These are phyloP conservation scores for Phytophthora foliorum DNA, from an alignment of 352 stramenopile genomes.

Conservation along the genomic window DNA sequence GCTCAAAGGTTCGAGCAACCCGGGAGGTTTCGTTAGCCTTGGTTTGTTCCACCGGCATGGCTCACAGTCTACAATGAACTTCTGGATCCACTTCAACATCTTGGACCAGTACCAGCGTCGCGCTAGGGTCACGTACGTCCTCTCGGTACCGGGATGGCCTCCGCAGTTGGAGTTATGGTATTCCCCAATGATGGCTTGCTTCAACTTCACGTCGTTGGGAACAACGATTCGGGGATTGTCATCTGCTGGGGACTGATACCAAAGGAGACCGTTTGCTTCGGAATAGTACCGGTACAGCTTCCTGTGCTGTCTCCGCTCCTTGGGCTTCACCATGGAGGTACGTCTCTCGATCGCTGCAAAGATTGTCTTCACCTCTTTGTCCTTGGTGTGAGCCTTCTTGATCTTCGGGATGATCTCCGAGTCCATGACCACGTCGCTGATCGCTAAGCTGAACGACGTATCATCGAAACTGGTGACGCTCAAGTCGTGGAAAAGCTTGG, in stretches of 20 bases:
- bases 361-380: neutral
- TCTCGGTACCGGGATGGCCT: constrained; percentile 9
- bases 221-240: constrained; percentile 15
- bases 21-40: neutral
- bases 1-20: constrained; percentile 4
- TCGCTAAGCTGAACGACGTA: constrained; percentile 2
- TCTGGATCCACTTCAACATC: constrained; percentile 12
- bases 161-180: constrained; percentile 23
- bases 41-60: constrained; percentile 7
- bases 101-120: constrained; percentile 17
- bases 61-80: constrained; percentile 14
- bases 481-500: constrained; percentile 27
- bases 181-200: constrained; percentile 9
- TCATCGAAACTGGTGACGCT: constrained; percentile 18
- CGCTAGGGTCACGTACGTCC: constrained; percentile 19
- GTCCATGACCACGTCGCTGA: neutral
- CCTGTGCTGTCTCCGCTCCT: neutral
- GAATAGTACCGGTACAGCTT: neutral
- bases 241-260: constrained; percentile 15
- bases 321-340: neutral
- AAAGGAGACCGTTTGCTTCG: neutral
- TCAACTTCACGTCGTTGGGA: constrained; percentile 19
- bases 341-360: neutral
- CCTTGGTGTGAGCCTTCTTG: constrained; percentile 5
- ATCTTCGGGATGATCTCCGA: neutral